Conservation (phyloP, 2,329 filamentous ascomycete genomes). For the Gnomoniopsis smithogilvyi region DNA sequence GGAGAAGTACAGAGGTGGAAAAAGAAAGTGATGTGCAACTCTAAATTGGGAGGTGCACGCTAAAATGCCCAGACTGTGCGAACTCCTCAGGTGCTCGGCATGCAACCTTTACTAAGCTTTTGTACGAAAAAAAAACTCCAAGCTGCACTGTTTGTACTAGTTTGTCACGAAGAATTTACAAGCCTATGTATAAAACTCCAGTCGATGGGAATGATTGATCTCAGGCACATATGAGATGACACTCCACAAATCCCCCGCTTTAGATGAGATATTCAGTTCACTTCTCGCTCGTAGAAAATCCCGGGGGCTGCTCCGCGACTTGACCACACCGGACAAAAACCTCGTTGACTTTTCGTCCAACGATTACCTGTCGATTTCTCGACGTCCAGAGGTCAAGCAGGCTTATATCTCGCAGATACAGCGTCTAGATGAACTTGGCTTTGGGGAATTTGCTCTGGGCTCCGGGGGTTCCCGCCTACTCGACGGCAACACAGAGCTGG, state of each 20-base stretch:
- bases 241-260: not conserved
- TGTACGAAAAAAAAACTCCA: not conserved
- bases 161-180: not conserved
- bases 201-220: not conserved
- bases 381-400: constrained; percentile 47
- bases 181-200: not conserved
- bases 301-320: constrained; percentile 32
- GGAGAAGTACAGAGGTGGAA: too few species aligned
- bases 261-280: not conserved
- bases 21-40: not conserved
- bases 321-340: constrained; percentile 47
- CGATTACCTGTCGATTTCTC: constrained; percentile 74
- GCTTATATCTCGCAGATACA: constrained; percentile 53
- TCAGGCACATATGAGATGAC: not conserved
- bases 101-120: not conserved
- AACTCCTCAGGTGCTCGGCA: too few species aligned
- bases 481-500: constrained; percentile 46
- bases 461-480: constrained; percentile 52
- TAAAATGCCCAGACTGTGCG: too few species aligned
- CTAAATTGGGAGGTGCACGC: not conserved
- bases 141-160: too few species aligned
- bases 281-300: not conserved
- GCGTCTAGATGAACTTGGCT: not conserved
- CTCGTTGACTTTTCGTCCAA: constrained; percentile 70
- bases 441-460: constrained; percentile 31